Percentiles rank a stretch among this genome's conserved stretches.
These are phyloP conservation scores for Blepharisma stoltei DNA, from an alignment of 73 alveolate species.

Conservation along the genomic window DNA sequence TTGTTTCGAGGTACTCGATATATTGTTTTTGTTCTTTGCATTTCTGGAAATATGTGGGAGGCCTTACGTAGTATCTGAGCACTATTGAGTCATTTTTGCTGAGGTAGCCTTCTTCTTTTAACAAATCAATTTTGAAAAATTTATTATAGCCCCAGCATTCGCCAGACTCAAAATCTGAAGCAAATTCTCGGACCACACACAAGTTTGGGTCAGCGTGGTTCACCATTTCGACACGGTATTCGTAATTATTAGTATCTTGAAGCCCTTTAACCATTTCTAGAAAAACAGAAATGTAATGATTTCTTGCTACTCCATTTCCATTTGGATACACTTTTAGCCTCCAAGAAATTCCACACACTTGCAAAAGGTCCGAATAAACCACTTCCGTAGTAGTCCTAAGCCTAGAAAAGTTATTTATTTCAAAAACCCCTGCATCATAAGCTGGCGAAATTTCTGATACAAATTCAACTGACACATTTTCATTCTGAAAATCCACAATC, in stretches of 20 bases:
- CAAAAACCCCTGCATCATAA: conserved; percentile 71
- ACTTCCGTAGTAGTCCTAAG: conserved; percentile 44
- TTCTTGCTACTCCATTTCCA: conserved; percentile 88
- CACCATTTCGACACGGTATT: conserved; percentile 89
- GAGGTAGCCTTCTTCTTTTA: conserved; percentile 89
- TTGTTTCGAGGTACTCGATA: not conserved
- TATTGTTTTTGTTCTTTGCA: not conserved
- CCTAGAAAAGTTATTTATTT: conserved; percentile 57
- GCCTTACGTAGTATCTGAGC: conserved; percentile 1
- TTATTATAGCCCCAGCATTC: conserved; percentile 99
- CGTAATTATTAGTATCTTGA: conserved; percentile 77
- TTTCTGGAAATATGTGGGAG: conserved; percentile 20
- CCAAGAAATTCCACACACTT: conserved; percentile 87
- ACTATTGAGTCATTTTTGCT: conserved; percentile 55
- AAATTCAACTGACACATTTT: conserved; percentile 44
- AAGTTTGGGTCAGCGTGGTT: conserved; percentile 58
- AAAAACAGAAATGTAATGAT: conserved; percentile 79
- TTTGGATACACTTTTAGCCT: conserved; percentile 93
- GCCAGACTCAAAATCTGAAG: conserved; percentile 93
- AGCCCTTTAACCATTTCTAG: conserved; percentile 85
- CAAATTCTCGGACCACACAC: conserved; percentile 76
- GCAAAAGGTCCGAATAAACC: conserved; percentile 79
- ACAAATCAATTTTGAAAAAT: conserved; percentile 76
- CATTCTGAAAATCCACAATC: conserved; percentile 52
- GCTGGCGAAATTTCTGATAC: conserved; percentile 84